These are phyloP conservation scores for Rhododendron ovatum DNA, from an alignment of 148 eudicot species.

Conservation along the genomic window DNA sequence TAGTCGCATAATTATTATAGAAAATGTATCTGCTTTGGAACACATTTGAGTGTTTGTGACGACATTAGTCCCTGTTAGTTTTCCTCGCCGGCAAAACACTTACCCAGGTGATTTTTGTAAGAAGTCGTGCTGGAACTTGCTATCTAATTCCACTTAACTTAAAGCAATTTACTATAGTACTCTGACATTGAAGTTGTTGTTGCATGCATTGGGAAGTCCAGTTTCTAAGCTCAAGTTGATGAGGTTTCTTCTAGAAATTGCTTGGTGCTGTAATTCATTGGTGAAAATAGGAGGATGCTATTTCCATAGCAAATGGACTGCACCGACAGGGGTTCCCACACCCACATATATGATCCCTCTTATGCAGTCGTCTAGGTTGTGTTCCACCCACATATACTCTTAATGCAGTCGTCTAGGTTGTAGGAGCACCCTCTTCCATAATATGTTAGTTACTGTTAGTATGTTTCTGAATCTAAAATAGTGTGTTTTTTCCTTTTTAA, in stretches of 20 bases:
- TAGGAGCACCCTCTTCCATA: not conserved
- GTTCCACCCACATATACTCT: not conserved
- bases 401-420: not conserved
- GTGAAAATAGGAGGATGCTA: not conserved
- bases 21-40: not conserved
- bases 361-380: not conserved
- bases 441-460: not conserved
- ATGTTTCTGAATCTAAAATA: not conserved
- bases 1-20: not conserved
- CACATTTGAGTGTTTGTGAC: not conserved
- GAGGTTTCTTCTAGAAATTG: not conserved
- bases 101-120: not conserved
- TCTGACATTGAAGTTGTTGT: not conserved
- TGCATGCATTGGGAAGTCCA: not conserved
- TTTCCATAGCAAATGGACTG: not conserved
- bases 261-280: not conserved
- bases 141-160: not conserved
- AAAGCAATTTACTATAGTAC: not conserved
- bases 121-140: not conserved
- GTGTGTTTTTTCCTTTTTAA: conserved; percentile 1
- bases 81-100: no score
- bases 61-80: not conserved
- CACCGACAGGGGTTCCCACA: not conserved
- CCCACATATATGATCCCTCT: not conserved
- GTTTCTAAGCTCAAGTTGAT: not conserved